Base-by-base conservation (phyloP, 2,329 filamentous ascomycete genomes). In the Ceratocystis lukuohia region DNA sequence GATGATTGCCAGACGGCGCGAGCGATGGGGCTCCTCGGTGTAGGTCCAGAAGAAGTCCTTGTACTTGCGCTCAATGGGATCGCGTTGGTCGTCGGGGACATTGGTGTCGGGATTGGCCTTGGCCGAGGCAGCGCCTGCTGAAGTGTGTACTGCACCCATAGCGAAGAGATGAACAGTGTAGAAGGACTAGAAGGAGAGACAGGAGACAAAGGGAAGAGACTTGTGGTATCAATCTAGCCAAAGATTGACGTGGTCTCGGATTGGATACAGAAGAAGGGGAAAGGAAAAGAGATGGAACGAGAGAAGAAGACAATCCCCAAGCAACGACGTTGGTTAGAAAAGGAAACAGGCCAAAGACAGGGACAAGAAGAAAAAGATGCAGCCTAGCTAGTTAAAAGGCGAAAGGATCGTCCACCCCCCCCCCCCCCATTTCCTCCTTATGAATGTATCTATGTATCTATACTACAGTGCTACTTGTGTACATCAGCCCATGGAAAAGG, bases 11-110 rank as follows among this genome's bases (percentile, higher is more conserved):
- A 93, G 84, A 67, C 94, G 84, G 71, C 94, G 82, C 41, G 93
- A 94, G 71, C 91, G 85, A 77, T 99, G 94, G 69, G 94, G 94
- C 77, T 99, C 94, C 76, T 99, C 94, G 8, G 94, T 96, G 75
- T 99, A 97, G 50, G 94, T 96, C 94, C 95, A 97, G 79, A 96
- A 96, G 81, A 97, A 97, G 75, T 82, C 76, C 65, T 76, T 73
- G 67, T 77, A 68, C 65, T 69, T 68, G 66, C 65, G 65, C 63
- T 70, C 68, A 22, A 69, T 65, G 20, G 66, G 65, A 20, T 68
- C 63, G 22, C 67, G 61, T 30, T 68, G 41, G 44, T 61, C 53
- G 25, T 68, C 67, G 41, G 67, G 61, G 22, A 66, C 50, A 33
- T 46, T 22, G 48, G 64, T 53, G 41, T 33, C 63, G 37, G 61